Evolutionary conservation across 2,329 filamentous ascomycete genomes (phyloP).

Genomic region (Diaporthe caulivora): DNA sequence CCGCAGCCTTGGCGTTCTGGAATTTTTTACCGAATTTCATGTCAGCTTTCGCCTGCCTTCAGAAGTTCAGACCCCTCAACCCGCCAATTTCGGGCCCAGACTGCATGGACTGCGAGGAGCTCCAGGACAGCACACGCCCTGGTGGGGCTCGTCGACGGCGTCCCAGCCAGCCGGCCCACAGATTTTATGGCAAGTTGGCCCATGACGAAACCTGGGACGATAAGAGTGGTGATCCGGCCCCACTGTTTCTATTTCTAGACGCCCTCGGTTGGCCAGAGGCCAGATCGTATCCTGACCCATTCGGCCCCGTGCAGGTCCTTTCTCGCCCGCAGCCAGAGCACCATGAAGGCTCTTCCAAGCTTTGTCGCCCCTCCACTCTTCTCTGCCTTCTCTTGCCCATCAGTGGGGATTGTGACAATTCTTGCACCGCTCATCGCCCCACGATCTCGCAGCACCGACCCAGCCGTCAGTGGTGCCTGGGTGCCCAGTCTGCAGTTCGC

Average conservation of each 20-base stretch:
- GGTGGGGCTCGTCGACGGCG: neutral
- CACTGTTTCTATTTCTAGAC: slow-evolving; percentile 36
- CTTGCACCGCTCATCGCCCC: neutral
- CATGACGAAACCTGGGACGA: slow-evolving; percentile 32
- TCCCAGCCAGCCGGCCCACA: slow-evolving; percentile 19
- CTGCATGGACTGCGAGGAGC: too few species aligned
- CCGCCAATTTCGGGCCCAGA: slow-evolving; percentile 28
- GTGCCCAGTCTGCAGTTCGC: slow-evolving; percentile 12
- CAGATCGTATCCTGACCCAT: slow-evolving; percentile 17
- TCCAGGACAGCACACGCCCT: neutral
- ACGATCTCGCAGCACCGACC: slow-evolving; percentile 15
- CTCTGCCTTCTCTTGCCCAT: neutral
- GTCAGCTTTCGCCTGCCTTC: slow-evolving; percentile 27
- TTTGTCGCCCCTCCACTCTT: slow-evolving; percentile 13
- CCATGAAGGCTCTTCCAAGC: slow-evolving; percentile 19
- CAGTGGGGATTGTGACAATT: neutral
- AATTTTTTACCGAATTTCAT: slow-evolving; percentile 21
- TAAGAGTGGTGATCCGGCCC: neutral
- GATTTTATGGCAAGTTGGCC: slow-evolving; percentile 1
- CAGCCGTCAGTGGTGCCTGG: neutral
- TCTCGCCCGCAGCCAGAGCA: neutral
- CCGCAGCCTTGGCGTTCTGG: slow-evolving; percentile 12
- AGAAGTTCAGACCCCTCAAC: neutral
- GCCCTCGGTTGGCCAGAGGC: slow-evolving; percentile 14
- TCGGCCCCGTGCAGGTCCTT: slow-evolving; percentile 24